Evolutionary conservation across 805 yeast genomes (phyloP).

Genomic region (Kazachstania taianensis): DNA sequence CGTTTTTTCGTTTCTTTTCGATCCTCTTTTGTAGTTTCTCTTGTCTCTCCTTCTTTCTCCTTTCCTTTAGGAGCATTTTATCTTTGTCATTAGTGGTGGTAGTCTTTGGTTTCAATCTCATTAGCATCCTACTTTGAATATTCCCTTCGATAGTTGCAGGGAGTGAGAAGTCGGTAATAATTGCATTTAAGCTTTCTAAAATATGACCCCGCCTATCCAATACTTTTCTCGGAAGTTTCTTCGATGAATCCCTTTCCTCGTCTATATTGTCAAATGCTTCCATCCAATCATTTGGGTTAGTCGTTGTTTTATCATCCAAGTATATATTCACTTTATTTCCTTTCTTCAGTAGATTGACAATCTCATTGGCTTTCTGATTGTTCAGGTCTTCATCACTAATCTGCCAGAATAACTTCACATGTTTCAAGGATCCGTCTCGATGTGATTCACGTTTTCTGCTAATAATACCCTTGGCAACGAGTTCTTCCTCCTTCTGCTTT

Average conservation of each 20-base stretch:
- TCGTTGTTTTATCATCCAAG: slow-evolving; percentile 32
- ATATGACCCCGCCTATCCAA: slow-evolving; percentile 27
- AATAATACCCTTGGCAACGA: slow-evolving; percentile 14
- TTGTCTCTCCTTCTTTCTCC: slow-evolving; percentile 29
- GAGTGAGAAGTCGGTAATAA: slow-evolving; percentile 21
- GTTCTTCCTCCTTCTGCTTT: slow-evolving; percentile 17
- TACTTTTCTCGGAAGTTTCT: slow-evolving; percentile 22
- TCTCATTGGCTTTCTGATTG: slow-evolving; percentile 45
- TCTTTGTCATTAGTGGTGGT: slow-evolving; percentile 17
- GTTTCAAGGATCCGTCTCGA: slow-evolving; percentile 31
- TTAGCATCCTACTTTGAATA: slow-evolving; percentile 20
- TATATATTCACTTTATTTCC: slow-evolving; percentile 34
- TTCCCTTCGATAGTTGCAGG: slow-evolving; percentile 25
- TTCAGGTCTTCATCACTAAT: slow-evolving; percentile 43
- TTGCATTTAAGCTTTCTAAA: slow-evolving; percentile 20
- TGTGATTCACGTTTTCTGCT: slow-evolving; percentile 11
- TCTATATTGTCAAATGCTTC: slow-evolving; percentile 17
- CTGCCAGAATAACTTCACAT: slow-evolving; percentile 45
- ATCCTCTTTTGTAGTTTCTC: slow-evolving; percentile 24
- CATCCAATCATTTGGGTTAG: slow-evolving; percentile 18
- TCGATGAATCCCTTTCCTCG: slow-evolving; percentile 6
- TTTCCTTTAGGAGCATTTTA: slow-evolving; percentile 25
- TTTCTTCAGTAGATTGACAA: slow-evolving; percentile 34
- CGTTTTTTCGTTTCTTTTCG: slow-evolving; percentile 13
- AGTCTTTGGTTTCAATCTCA: slow-evolving; percentile 21